A percentile compares a stretch with the other conserved stretches of the same genome.
Evolutionary conservation across 306 rosid genomes (phyloP).

Genomic region (Nissolia schottii): DNA sequence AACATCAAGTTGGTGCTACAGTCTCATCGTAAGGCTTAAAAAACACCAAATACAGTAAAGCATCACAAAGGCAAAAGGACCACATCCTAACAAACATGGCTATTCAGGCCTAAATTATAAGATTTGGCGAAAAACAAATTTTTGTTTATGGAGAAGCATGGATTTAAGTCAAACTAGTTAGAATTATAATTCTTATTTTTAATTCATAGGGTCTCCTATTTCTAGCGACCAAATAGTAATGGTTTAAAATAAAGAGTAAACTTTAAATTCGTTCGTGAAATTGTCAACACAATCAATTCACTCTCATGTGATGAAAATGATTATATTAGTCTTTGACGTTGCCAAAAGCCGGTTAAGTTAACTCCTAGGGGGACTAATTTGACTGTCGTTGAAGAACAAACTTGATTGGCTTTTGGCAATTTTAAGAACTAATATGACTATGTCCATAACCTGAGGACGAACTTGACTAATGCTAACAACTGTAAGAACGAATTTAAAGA

Average conservation of each 20-base stretch:
- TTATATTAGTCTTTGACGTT: too few species aligned
- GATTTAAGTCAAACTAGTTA: neutral
- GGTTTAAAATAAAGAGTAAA: slow-evolving; percentile 10
- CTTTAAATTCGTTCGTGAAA: too few species aligned
- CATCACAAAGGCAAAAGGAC: neutral
- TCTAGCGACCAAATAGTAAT: neutral
- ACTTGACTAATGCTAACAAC: too few species aligned
- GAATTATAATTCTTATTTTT: neutral
- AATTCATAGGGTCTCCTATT: neutral
- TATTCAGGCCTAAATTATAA: neutral
- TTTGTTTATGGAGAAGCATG: neutral
- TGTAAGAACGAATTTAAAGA: too few species aligned
- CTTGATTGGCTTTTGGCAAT: too few species aligned
- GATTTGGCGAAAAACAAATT: neutral
- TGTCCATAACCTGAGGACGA: too few species aligned
- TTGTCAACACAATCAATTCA: too few species aligned
- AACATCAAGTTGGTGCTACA: neutral
- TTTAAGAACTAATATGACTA: too few species aligned
- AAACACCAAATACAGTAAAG: neutral
- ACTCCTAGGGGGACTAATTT: too few species aligned
- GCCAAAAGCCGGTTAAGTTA: too few species aligned
- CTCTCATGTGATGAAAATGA: too few species aligned
- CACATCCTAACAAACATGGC: neutral
- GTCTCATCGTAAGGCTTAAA: neutral
- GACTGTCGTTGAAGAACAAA: too few species aligned